Conservation (phyloP, 805 yeast genomes). For the Sugiyamaella boreocaroliniensis region DNA sequence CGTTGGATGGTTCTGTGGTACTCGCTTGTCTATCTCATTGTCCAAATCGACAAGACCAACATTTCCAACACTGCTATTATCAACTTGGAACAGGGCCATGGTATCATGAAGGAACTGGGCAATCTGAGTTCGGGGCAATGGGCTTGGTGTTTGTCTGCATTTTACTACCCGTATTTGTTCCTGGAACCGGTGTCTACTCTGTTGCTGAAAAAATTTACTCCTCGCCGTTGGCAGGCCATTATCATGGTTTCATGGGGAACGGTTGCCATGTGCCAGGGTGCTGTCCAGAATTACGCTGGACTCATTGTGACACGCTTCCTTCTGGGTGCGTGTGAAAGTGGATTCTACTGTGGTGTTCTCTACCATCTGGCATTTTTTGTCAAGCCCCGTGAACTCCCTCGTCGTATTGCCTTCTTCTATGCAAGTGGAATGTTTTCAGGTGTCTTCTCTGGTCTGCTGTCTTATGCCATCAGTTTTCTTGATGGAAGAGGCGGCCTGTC, state of each 20-base stretch:
- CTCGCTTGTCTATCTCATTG: conserved; percentile 4
- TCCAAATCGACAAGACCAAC: conserved; percentile 4
- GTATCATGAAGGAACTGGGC: conserved; percentile 5
- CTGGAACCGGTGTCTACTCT: conserved; percentile 38
- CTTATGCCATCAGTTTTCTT: conserved; percentile 41
- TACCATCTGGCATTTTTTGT: conserved; percentile 30
- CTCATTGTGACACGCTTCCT: conserved; percentile 34
- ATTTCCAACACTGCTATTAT: conserved; percentile 6
- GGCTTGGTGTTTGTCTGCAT: conserved; percentile 36
- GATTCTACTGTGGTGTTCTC: conserved; percentile 39
- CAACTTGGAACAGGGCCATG: conserved; percentile 5
- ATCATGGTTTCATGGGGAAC: conserved; percentile 33
- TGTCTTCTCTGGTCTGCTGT: conserved; percentile 35
- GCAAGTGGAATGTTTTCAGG: conserved; percentile 25
- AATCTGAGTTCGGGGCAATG: conserved; percentile 4
- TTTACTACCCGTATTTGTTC: conserved; percentile 26
- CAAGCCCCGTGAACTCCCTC: conserved; percentile 35
- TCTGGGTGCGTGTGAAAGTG: conserved; percentile 39
- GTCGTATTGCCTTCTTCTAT: conserved; percentile 36
- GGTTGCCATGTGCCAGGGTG: conserved; percentile 32
- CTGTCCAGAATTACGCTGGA: conserved; percentile 29
- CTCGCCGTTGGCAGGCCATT: conserved; percentile 30
- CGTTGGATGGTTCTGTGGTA: conserved; percentile 2
- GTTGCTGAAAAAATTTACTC: conserved; percentile 31
- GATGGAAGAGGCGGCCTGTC: conserved; percentile 33